These are phyloP conservation scores for Bipolaris sorokiniana DNA, from an alignment of 2,329 filamentous ascomycete species.

Conservation along the genomic window DNA sequence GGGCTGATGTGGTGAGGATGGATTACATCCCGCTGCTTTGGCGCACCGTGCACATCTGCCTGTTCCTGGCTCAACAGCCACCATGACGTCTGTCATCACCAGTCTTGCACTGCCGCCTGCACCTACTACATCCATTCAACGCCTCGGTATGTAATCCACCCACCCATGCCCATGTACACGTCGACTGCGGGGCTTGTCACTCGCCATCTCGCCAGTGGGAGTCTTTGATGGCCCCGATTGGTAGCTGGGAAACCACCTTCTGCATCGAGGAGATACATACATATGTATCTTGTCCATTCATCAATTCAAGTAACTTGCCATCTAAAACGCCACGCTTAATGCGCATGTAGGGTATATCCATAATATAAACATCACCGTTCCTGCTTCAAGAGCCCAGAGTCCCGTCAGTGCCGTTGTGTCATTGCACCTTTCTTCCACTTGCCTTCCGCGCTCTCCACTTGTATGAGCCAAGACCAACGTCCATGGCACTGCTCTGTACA, in stretches of 20 bases:
- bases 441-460: conserved; percentile 20
- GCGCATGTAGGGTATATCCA: conserved; percentile 17
- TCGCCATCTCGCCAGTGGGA: conserved; percentile 1
- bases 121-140: conserved; percentile 8
- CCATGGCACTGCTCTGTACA: conserved; percentile 16
- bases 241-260: conserved; percentile 9
- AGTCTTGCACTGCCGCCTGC: background rate
- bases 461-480: conserved; percentile 18
- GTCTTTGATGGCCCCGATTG: conserved; percentile 15
- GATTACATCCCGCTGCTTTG: too few species aligned
- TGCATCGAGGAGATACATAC: background rate
- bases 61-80: conserved; percentile 15
- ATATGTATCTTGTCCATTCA: background rate
- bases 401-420: conserved; percentile 4
- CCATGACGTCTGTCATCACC: conserved; percentile 19
- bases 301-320: background rate
- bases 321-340: conserved; percentile 13
- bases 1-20: too few species aligned
- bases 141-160: conserved; percentile 10
- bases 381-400: conserved; percentile 1
- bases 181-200: conserved; percentile 16
- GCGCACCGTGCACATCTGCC: too few species aligned
- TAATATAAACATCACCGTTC: conserved; percentile 6
- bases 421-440: conserved; percentile 24
- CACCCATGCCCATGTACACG: conserved; percentile 4